Base-by-base conservation (phyloP, 352 stramenopile species). In the Pythium diclinum region DNA sequence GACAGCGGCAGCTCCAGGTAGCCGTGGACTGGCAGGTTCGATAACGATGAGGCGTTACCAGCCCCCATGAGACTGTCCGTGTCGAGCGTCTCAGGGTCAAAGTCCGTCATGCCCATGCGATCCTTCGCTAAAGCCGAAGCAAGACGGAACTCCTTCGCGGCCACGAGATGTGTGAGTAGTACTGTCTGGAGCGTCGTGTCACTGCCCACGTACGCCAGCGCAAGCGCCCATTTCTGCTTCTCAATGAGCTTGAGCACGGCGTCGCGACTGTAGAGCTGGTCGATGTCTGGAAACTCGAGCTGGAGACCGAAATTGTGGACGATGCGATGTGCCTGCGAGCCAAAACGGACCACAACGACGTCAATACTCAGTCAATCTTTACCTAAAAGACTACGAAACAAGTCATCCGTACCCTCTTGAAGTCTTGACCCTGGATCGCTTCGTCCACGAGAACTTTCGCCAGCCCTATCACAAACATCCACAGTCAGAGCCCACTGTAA, bases 191-290 rank as follows among this genome's bases (percentile, higher is more conserved):
- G 72, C 1, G 73, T 74, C 0, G 56, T 42, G 44, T 91, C 78
- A 14, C 74, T 83, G 1, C 81, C 81, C 7, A 85, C 81, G 65
- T 88, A 91, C 6, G 78, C 78, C 32, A 85, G 66, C 25, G 81
- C 81, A 23, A 91, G 61, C 13, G 84, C 69, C 81, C 79, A 91
- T 36, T 76, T 78, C 48, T 85, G 71, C 49, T 79, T 81, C 44
- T 88, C 76, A 36, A 88, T 83, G n/a, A 91, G 70, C 51, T 77
- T 75, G 25, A 81, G 51, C 17, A 89, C 53, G 38, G 73, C 72
- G 52, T 91, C 81, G 19, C 78, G 77, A 40, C 71, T 85, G 68
- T 88, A 89, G 14, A 91, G 62, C n/a, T 75, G 71, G 32, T 89
- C 81, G 46, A 90, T 79, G 34, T 87, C 75, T 17, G 81, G 79